Percentiles rank a stretch among this genome's conserved stretches.
These are phyloP conservation scores for Dorcoceras hygrometricum DNA, from an alignment of 257 asterid species.

Conservation along the genomic window DNA sequence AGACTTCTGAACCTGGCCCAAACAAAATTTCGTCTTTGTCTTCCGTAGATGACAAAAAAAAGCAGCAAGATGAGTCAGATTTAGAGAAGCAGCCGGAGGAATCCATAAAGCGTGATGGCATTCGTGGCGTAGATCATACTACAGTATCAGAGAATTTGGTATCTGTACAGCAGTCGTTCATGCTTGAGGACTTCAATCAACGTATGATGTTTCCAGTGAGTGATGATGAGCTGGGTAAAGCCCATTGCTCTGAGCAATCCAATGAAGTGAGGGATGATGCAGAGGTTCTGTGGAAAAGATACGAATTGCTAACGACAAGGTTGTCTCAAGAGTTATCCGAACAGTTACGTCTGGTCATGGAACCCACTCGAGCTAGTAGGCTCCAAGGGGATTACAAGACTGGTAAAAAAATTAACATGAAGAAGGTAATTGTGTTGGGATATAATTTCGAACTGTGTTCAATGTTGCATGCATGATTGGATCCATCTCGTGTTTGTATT, in stretches of 20 bases:
- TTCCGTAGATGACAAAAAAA: slow-evolving; percentile 31
- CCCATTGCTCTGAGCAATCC: slow-evolving; percentile 40
- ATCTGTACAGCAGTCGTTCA: slow-evolving; percentile 45
- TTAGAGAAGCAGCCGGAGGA: slow-evolving; percentile 44
- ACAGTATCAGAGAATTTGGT: slow-evolving; percentile 47
- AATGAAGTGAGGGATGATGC: slow-evolving; percentile 55
- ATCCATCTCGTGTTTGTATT: not conserved
- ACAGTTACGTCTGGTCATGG: slow-evolving; percentile 92
- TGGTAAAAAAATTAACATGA: slow-evolving; percentile 96
- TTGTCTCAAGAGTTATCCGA: slow-evolving; percentile 90
- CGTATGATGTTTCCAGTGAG: slow-evolving; percentile 31
- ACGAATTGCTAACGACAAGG: slow-evolving; percentile 63
- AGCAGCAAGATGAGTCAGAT: slow-evolving; percentile 32
- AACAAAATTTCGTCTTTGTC: slow-evolving; percentile 34
- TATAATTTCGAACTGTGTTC: slow-evolving; percentile 1
- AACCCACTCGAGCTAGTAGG: slow-evolving; percentile 93
- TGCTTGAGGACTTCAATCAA: slow-evolving; percentile 48
- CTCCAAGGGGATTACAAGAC: slow-evolving; percentile 97
- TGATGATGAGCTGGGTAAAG: slow-evolving; percentile 62
- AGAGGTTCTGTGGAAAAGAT: slow-evolving; percentile 68
- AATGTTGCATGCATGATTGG: not conserved
- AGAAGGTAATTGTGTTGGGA: slow-evolving; percentile 50
- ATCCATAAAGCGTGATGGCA: slow-evolving; percentile 34
- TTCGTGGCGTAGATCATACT: slow-evolving; percentile 29
- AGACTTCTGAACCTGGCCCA: slow-evolving; percentile 44